Percentiles rank a stretch among this genome's conserved stretches.
phyloP scores from a whole-genome alignment of 768 basidiomycete genomes.

The Xerocomellus chrysenteron region DNA sequence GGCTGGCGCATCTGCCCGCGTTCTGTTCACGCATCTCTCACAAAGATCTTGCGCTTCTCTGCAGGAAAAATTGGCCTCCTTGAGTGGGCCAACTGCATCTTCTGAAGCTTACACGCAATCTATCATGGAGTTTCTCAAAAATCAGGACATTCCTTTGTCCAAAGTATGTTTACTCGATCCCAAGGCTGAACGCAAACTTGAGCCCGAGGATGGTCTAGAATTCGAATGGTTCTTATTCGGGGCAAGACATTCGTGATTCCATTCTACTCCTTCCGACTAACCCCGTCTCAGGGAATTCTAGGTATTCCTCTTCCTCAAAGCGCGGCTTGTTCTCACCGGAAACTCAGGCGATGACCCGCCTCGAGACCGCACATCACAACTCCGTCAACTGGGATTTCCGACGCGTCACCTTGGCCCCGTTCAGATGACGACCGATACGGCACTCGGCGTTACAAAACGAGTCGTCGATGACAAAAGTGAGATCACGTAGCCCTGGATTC shows the following conservation, averaged over 20 bases:
- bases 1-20: constrained; percentile 59
- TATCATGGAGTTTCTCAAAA: constrained; percentile 14
- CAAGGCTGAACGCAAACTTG: constrained; percentile 65
- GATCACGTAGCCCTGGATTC: constrained; percentile 10
- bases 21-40: constrained; percentile 89
- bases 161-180: constrained; percentile 94
- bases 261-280: neutral
- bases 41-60: constrained; percentile 62
- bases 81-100: constrained; percentile 13
- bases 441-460: constrained; percentile 84
- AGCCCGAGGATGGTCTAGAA: constrained; percentile 75
- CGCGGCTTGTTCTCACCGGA: neutral
- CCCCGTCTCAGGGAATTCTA: constrained; percentile 51
- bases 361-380: constrained; percentile 85
- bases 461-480: constrained; percentile 72
- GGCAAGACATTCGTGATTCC: constrained; percentile 39
- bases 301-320: constrained; percentile 33
- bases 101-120: constrained; percentile 28
- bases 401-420: constrained; percentile 79
- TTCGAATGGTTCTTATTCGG: constrained; percentile 94
- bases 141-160: constrained; percentile 39
- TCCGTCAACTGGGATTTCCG: constrained; percentile 85
- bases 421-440: constrained; percentile 99
- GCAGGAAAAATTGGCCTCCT: constrained; percentile 16
- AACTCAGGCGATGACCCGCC: constrained; percentile 89